These are phyloP conservation scores for Leptographium flavum DNA, from an alignment of 2,329 filamentous ascomycete genomes.

Conservation along the genomic window DNA sequence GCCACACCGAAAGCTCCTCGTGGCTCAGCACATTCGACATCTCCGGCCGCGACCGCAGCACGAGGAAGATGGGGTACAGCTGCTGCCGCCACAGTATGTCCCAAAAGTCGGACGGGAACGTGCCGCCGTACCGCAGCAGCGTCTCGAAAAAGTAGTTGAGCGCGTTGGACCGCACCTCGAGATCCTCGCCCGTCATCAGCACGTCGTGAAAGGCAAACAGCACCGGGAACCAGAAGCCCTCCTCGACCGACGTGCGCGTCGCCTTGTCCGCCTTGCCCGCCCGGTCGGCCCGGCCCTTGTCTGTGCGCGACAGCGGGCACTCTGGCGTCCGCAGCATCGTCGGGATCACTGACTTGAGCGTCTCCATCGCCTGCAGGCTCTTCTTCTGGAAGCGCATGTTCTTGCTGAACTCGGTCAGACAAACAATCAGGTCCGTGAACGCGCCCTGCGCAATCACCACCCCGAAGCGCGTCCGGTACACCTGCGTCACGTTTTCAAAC, in stretches of 20 bases:
- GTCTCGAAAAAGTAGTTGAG: slow-evolving; percentile 96
- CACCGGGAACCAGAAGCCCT: slow-evolving; percentile 97
- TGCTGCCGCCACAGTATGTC: slow-evolving; percentile 96
- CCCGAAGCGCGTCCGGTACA: slow-evolving; percentile 91
- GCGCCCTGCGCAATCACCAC: slow-evolving; percentile 93
- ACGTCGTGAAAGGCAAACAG: slow-evolving; percentile 98
- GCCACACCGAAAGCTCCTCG: slow-evolving; percentile 94
- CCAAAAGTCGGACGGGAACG: slow-evolving; percentile 92
- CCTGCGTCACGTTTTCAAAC: slow-evolving; percentile 89
- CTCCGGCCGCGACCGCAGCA: slow-evolving; percentile 87
- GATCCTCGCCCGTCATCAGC: slow-evolving; percentile 95
- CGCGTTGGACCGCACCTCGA: slow-evolving; percentile 84
- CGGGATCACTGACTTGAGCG: slow-evolving; percentile 81
- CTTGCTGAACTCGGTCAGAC: slow-evolving; percentile 95
- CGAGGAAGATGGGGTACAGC: slow-evolving; percentile 96
- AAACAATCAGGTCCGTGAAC: slow-evolving; percentile 92
- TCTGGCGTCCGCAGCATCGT: slow-evolving; percentile 94
- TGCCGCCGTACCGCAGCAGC: slow-evolving; percentile 74
- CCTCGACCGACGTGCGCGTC: slow-evolving; percentile 71
- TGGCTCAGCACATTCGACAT: slow-evolving; percentile 92
- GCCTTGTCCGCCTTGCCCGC: slow-evolving; percentile 27
- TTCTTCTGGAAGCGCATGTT: slow-evolving; percentile 99
- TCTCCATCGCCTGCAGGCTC: slow-evolving; percentile 88
- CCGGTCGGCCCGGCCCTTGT: neutral
- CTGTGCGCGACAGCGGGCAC: slow-evolving; percentile 64